Evolutionary conservation across 768 basidiomycete species (phyloP).

Genomic region (Chalciporus piperatus): DNA sequence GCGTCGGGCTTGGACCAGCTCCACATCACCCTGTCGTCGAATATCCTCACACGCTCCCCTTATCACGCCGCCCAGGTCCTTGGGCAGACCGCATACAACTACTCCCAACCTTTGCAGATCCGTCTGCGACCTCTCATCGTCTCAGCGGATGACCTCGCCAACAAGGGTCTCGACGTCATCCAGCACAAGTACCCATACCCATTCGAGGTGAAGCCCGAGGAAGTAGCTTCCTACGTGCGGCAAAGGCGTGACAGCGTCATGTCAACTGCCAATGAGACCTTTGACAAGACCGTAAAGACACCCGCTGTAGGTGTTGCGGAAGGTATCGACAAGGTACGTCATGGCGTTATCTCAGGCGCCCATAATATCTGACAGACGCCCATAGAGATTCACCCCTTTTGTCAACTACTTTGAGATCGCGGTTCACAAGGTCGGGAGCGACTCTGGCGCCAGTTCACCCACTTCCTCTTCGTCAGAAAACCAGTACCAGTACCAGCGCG

Average conservation of each 20-base stretch:
- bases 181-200: slow-evolving; percentile 73
- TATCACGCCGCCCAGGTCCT: slow-evolving; percentile 65
- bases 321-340: slow-evolving; percentile 67
- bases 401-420: slow-evolving; percentile 68
- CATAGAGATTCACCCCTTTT: slow-evolving; percentile 67
- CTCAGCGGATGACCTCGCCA: slow-evolving; percentile 63
- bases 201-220: slow-evolving; percentile 71
- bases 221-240: slow-evolving; percentile 59
- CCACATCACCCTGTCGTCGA: slow-evolving; percentile 55
- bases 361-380: slow-evolving; percentile 8
- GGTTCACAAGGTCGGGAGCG: slow-evolving; percentile 45
- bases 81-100: slow-evolving; percentile 56
- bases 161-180: slow-evolving; percentile 73
- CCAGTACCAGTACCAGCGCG: slow-evolving; percentile 79
- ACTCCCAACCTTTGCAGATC: slow-evolving; percentile 63
- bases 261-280: slow-evolving; percentile 53
- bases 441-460: slow-evolving; percentile 45
- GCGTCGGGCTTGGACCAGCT: slow-evolving; percentile 60
- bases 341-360: slow-evolving; percentile 17
- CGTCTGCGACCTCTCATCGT: slow-evolving; percentile 64
- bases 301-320: slow-evolving; percentile 63
- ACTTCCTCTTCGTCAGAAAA: slow-evolving; percentile 49
- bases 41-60: slow-evolving; percentile 59
- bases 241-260: slow-evolving; percentile 54
- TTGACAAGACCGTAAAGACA: slow-evolving; percentile 62